Percentiles rank a stretch among this genome's conserved stretches.
phyloP scores from a whole-genome alignment of 2,329 filamentous ascomycete species.

The Fusarium concolor region DNA sequence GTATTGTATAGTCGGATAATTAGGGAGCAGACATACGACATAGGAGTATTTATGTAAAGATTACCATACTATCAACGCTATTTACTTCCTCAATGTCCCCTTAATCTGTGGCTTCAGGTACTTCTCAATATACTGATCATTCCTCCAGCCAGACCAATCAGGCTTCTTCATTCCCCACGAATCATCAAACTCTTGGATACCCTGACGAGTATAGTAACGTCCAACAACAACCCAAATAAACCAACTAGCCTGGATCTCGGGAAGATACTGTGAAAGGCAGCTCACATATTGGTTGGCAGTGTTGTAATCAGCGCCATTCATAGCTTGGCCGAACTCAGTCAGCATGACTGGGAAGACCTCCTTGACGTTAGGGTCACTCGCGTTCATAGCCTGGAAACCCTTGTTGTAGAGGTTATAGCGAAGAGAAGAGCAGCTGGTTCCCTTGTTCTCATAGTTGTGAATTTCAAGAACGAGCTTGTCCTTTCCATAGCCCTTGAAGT shows the following conservation, averaged over 20 bases:
- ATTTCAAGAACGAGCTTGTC: conserved; percentile 70
- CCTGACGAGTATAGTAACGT: conserved; percentile 67
- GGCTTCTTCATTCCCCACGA: conserved; percentile 66
- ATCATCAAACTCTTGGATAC: conserved; percentile 67
- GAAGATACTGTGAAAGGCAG: conserved; percentile 63
- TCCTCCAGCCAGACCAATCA: conserved; percentile 65
- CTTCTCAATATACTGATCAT: conserved; percentile 55
- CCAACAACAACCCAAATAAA: conserved; percentile 69
- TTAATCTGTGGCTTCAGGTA: conserved; percentile 21
- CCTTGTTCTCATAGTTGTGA: conserved; percentile 69
- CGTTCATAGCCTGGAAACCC: conserved; percentile 65
- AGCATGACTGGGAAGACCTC: conserved; percentile 57
- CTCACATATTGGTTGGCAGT: conserved; percentile 59
- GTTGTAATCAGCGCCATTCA: conserved; percentile 59
- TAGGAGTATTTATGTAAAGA: too few species aligned
- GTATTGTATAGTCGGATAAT: too few species aligned
- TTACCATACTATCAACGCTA: too few species aligned
- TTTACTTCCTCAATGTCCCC: conserved; percentile 8
- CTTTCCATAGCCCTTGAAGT: conserved; percentile 60
- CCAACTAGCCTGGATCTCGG: conserved; percentile 63
- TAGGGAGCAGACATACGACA: too few species aligned
- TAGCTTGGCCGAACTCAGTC: conserved; percentile 66
- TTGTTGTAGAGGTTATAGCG: conserved; percentile 59
- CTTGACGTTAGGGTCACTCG: conserved; percentile 48
- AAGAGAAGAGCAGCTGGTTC: conserved; percentile 60